Base-by-base conservation (phyloP, 805 yeast species). In the Komagataella populi region DNA sequence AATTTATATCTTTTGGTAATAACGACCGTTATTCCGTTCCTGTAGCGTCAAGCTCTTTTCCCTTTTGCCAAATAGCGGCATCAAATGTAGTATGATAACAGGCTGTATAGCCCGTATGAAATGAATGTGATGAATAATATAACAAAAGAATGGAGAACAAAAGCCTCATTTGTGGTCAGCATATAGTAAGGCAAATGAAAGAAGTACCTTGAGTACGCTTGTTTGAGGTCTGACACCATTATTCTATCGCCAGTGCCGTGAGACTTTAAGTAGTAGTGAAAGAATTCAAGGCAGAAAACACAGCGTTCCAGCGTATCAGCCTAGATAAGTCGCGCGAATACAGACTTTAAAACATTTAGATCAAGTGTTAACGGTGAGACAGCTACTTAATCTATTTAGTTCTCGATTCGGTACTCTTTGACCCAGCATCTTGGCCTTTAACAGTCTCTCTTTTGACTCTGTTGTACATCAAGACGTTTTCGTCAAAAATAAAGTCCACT, bases 391-490 rank as follows among this genome's bases (percentile, higher is more conserved):
- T 44, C 23, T 44, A 44, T n/a, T 44, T 12, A 3, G 8, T 44
- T 20, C 4, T 3, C 12, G 8, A 4, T 44, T 44, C 16, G 4
- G 23, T 18, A 6, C 4, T 7, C 16, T 44, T 44, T 44, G 46
- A 8, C 12, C 2, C 4, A 18, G 10, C 63, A 10, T 65, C 65
- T 4, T 48, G 51, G 6, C 64, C 55, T 62, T 72, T 59, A 55
- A 68, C 48, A 65, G 72, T 44, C 6, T 52, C 53, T 39, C 66
- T 70, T 66, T 84, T 85, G 18, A 89, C 96, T 57, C 97, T 76
- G 65, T 83, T 83, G 80, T 84, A 89, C 64, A 89, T 71, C 14
- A 78, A 70, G 53, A 89, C 84, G 46, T 81, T 73, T 48, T 81
- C 81, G 59, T 79, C 80, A 57, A 80, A 71, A 23, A 87, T 72